These are phyloP conservation scores for Kuraishia borneana DNA, from an alignment of 805 yeast genomes.

Conservation along the genomic window DNA sequence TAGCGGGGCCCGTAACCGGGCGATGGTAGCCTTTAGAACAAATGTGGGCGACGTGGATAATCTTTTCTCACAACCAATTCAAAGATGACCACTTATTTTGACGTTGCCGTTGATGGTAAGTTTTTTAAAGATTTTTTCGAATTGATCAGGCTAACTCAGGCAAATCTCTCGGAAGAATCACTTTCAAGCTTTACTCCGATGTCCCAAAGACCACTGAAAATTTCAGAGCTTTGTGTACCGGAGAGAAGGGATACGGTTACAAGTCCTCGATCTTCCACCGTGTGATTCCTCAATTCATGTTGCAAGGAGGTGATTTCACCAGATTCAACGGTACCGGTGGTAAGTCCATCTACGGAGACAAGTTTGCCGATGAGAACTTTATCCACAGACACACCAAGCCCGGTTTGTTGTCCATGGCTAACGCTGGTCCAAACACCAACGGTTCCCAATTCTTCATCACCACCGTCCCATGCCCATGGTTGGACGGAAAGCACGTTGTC, in stretches of 20 bases:
- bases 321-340: slow-evolving; percentile 85
- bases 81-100: slow-evolving; percentile 31
- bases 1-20: too few relatives aligned
- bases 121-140: slow-evolving; percentile 24
- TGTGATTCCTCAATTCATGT: slow-evolving; percentile 92
- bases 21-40: too few relatives aligned
- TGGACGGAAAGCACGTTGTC: slow-evolving; percentile 91
- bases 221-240: slow-evolving; percentile 84
- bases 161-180: slow-evolving; percentile 40
- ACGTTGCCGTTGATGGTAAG: slow-evolving; percentile 26
- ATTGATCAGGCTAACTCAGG: slow-evolving; percentile 16
- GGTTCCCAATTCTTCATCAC: slow-evolving; percentile 97
- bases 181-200: slow-evolving; percentile 82
- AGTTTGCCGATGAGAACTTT: slow-evolving; percentile 73
- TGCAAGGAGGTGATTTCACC: slow-evolving; percentile 90
- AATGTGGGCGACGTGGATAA: neutral
- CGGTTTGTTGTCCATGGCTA: slow-evolving; percentile 88
- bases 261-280: slow-evolving; percentile 86
- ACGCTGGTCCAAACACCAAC: slow-evolving; percentile 97
- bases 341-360: slow-evolving; percentile 70
- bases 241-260: slow-evolving; percentile 90
- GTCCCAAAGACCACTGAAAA: slow-evolving; percentile 94
- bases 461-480: slow-evolving; percentile 78
- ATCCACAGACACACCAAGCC: slow-evolving; percentile 63
- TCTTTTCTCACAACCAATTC: neutral